Percentiles rank a stretch among this genome's conserved stretches.
These are phyloP conservation scores for Hypsizygus ulmarius DNA, from an alignment of 1,284 basidiomycete genomes.

Conservation along the genomic window DNA sequence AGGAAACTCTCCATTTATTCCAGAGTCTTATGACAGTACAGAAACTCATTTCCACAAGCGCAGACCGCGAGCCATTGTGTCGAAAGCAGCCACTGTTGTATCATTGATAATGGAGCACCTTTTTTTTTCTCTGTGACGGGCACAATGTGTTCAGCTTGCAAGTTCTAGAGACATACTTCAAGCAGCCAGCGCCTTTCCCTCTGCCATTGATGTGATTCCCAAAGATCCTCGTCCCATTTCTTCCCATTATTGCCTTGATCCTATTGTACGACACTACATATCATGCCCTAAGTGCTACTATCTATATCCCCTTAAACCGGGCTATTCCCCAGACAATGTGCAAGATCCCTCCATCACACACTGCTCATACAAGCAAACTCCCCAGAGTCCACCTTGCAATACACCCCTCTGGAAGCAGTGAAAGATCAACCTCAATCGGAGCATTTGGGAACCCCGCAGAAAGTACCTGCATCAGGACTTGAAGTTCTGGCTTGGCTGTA, in stretches of 20 bases:
- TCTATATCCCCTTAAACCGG: constrained; percentile 7
- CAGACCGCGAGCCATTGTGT: neutral
- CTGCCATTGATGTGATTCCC: constrained; percentile 2
- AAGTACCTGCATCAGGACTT: constrained; percentile 7
- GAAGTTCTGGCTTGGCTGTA: constrained; percentile 21
- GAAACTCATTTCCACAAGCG: neutral
- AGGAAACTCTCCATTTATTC: neutral
- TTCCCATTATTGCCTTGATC: constrained; percentile 10
- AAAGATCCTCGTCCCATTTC: constrained; percentile 14
- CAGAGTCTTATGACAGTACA: neutral
- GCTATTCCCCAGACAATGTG: neutral
- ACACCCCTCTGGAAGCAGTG: constrained; percentile 15
- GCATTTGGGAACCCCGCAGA: constrained; percentile 2
- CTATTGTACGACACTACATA: constrained; percentile 11
- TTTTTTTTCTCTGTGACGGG: neutral
- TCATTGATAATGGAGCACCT: neutral
- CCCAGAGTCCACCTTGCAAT: constrained; percentile 4
- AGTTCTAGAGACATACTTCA: constrained; percentile 2
- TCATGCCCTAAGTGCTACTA: constrained; percentile 17
- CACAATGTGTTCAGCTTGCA: constrained; percentile 1
- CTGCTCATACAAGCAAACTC: constrained; percentile 9
- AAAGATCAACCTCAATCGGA: neutral
- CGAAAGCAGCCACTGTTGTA: neutral
- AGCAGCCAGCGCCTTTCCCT: neutral
- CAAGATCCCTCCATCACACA: neutral